Evolutionary conservation across 2,329 filamentous ascomycete genomes (phyloP).

Genomic region (Trichoderma sp.): DNA sequence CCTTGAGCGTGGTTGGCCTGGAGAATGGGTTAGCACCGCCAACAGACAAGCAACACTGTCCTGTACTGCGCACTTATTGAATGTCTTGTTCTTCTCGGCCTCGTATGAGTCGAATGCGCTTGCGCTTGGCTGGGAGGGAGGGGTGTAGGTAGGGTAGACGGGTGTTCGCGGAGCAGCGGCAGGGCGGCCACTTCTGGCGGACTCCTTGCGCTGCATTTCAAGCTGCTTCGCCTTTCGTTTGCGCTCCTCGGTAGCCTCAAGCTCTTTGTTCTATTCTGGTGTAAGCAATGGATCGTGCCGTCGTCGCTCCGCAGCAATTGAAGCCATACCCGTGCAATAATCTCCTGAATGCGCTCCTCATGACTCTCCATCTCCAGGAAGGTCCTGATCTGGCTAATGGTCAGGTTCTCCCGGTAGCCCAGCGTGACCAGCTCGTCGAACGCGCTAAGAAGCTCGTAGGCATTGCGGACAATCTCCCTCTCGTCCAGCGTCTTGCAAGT

Average conservation of each 20-base stretch:
- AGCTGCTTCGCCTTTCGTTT: constrained; percentile 98
- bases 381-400: constrained; percentile 96
- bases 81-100: constrained; percentile 93
- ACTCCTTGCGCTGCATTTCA: constrained; percentile 97
- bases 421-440: constrained; percentile 97
- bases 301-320: neutral
- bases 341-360: constrained; percentile 98
- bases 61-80: constrained; percentile 59
- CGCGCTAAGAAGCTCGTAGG: constrained; percentile 92
- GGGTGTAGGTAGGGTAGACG: constrained; percentile 85
- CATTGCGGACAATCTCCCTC: constrained; percentile 90
- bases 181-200: constrained; percentile 72
- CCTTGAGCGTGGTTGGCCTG: constrained; percentile 69
- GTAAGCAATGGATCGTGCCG: constrained; percentile 33
- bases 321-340: constrained; percentile 76
- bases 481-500: constrained; percentile 97
- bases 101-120: constrained; percentile 94
- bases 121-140: constrained; percentile 71
- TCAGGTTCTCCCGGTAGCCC: constrained; percentile 94
- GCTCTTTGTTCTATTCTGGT: constrained; percentile 81
- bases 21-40: constrained; percentile 23
- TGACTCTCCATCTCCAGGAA: constrained; percentile 99
- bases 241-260: constrained; percentile 96
- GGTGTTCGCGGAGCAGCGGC: constrained; percentile 68
- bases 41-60: neutral